Evolutionary conservation across 768 basidiomycete species (phyloP).

Genomic region (Thelephora ganbajun): DNA sequence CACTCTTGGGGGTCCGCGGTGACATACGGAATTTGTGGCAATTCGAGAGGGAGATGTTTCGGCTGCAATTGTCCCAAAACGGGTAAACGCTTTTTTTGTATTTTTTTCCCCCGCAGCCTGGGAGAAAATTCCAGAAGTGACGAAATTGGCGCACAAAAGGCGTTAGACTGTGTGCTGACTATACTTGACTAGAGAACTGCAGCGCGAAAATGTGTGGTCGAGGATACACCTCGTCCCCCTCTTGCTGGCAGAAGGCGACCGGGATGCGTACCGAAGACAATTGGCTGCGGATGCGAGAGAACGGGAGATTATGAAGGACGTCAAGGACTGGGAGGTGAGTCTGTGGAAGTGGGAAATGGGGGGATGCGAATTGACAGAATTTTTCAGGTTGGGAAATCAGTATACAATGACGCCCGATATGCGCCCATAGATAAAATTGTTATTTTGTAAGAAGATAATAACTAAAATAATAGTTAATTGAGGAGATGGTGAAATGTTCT

Average conservation of each 20-base stretch:
- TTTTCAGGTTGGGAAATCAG: conserved; percentile 66
- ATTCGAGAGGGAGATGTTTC: conserved; percentile 4
- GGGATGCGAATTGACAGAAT: conserved; percentile 1
- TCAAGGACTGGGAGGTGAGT: conserved; percentile 88
- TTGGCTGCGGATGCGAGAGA: conserved; percentile 71
- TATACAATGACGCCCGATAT: conserved; percentile 73
- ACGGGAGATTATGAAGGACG: conserved; percentile 88
- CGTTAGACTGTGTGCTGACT: conserved; percentile 4
- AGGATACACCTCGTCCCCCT: conserved; percentile 89
- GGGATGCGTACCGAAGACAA: conserved; percentile 72
- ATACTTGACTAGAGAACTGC: conserved; percentile 56
- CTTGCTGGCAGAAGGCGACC: conserved; percentile 86
- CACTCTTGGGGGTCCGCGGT: background rate
- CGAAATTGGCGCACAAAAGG: background rate
- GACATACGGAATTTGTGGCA: background rate
- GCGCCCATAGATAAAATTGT: conserved; percentile 42
- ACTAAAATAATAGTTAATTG: background rate
- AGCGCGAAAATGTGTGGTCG: conserved; percentile 90
- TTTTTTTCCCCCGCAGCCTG: background rate
- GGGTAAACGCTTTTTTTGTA: too few relatives aligned
- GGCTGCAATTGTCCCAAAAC: background rate
- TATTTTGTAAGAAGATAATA: conserved; percentile 29
- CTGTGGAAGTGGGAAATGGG: background rate
- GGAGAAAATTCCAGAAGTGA: background rate
- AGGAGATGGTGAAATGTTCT: background rate